Conservation (phyloP, 2,329 filamentous ascomycete species). For the Stagonosporopsis cucurbitacearum region DNA sequence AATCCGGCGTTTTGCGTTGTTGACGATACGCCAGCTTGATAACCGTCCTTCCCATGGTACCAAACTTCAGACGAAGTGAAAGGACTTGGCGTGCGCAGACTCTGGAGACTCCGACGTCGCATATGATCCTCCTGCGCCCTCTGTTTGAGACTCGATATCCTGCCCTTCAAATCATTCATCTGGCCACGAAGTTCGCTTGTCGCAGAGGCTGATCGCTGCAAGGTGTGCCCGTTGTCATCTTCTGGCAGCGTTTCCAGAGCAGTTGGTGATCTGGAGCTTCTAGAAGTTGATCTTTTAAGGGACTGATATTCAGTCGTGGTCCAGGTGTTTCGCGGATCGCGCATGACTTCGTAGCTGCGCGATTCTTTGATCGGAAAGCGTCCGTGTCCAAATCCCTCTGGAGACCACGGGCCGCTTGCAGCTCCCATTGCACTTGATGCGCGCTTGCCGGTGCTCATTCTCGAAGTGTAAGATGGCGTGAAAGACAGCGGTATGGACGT, state of each 20-base stretch:
- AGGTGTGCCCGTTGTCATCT: conserved; percentile 42
- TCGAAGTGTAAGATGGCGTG: conserved; percentile 38
- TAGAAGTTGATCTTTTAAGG: conserved; percentile 48
- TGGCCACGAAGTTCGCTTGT: conserved; percentile 79
- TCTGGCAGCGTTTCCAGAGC: conserved; percentile 53
- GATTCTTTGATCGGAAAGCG: conserved; percentile 48
- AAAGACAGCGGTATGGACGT: conserved; percentile 47
- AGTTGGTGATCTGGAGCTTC: conserved; percentile 45
- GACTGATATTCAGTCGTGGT: conserved; percentile 32
- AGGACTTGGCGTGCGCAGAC: conserved; percentile 75
- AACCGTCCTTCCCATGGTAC: conserved; percentile 52
- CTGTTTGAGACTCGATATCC: conserved; percentile 80
- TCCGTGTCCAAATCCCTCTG: conserved; percentile 44
- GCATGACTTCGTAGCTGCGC: conserved; percentile 50
- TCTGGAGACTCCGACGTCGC: conserved; percentile 77
- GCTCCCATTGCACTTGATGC: conserved; percentile 50
- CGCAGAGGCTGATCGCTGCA: conserved; percentile 73
- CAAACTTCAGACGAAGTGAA: conserved; percentile 75
- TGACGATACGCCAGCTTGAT: conserved; percentile 33
- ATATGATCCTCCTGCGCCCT: conserved; percentile 80
- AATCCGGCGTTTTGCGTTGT: conserved; percentile 38
- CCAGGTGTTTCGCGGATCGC: conserved; percentile 40
- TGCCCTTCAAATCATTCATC: conserved; percentile 83
- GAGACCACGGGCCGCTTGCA: conserved; percentile 47
- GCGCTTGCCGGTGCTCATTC: conserved; percentile 40